A percentile compares a stretch with the other conserved stretches of the same genome.
phyloP scores from a whole-genome alignment of 208 protist genomes.

The Acanthamoeba healyi region DNA sequence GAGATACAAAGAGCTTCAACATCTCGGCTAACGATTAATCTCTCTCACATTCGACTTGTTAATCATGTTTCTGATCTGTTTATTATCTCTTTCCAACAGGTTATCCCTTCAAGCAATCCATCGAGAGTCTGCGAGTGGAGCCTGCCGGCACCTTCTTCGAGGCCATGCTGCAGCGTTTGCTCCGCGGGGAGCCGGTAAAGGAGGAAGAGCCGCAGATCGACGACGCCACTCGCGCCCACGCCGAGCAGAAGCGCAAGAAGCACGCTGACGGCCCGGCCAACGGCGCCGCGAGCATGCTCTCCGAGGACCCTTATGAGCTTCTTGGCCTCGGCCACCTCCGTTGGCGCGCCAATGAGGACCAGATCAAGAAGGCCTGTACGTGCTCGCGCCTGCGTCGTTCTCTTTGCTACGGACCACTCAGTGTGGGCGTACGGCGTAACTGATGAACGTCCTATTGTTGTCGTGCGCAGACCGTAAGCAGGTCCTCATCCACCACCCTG shows the following conservation, averaged over 20 bases:
- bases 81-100: background rate
- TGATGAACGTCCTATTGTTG: background rate
- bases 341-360: conserved; percentile 88
- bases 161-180: background rate
- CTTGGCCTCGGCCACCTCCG: conserved; percentile 86
- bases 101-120: conserved; percentile 10
- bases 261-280: background rate
- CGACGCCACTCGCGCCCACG: conserved; percentile 9
- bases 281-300: background rate
- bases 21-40: no score
- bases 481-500: conserved; percentile 96
- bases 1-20: no score
- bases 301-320: conserved; percentile 88
- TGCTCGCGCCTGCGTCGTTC: background rate
- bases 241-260: conserved; percentile 32
- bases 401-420: background rate
- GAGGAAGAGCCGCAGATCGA: conserved; percentile 18
- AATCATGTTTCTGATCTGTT: background rate
- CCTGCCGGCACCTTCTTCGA: background rate
- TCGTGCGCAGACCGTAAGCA: conserved; percentile 89
- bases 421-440: no score
- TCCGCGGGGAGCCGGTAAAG: conserved; percentile 8
- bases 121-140: background rate
- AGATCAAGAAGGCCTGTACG: conserved; percentile 93
- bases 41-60: no score